A percentile compares a stretch with the other conserved stretches of the same genome.
Evolutionary conservation across 257 asterid species (phyloP).

Genomic region (Plantago elongata): DNA sequence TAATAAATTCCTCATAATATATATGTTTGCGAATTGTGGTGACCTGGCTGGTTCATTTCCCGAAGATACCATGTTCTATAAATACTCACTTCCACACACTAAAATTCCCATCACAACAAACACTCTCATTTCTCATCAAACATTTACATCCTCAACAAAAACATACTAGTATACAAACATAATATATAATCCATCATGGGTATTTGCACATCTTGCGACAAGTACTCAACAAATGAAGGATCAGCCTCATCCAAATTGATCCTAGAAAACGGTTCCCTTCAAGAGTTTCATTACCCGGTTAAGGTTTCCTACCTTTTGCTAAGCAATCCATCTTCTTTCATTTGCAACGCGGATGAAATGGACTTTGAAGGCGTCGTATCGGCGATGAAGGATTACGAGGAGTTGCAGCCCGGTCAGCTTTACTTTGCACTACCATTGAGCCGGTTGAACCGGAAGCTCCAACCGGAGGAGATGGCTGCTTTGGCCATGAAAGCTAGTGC

Average conservation of each 20-base stretch:
- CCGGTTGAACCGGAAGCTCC: conserved; percentile 48
- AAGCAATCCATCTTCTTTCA: conserved; percentile 57
- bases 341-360: conserved; percentile 92
- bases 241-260: conserved; percentile 66
- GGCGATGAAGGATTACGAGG: conserved; percentile 67
- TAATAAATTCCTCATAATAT: too few species aligned
- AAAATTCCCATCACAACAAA: too few species aligned
- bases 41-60: too few species aligned
- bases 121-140: too few species aligned
- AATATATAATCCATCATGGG: conserved; percentile 40
- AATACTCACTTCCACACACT: too few species aligned
- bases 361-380: conserved; percentile 70
- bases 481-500: conserved; percentile 92
- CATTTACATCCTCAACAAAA: neutral
- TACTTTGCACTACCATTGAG: conserved; percentile 78
- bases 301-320: conserved; percentile 70
- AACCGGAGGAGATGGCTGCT: conserved; percentile 92
- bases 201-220: conserved; percentile 77
- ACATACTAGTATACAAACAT: neutral
- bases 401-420: conserved; percentile 73
- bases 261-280: conserved; percentile 69
- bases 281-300: conserved; percentile 72
- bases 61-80: too few species aligned
- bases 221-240: conserved; percentile 33
- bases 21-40: too few species aligned